A percentile compares a stretch with the other conserved stretches of the same genome.
phyloP scores from a whole-genome alignment of 495 filamentous ascomycete species.

The Glonium stellatum region DNA sequence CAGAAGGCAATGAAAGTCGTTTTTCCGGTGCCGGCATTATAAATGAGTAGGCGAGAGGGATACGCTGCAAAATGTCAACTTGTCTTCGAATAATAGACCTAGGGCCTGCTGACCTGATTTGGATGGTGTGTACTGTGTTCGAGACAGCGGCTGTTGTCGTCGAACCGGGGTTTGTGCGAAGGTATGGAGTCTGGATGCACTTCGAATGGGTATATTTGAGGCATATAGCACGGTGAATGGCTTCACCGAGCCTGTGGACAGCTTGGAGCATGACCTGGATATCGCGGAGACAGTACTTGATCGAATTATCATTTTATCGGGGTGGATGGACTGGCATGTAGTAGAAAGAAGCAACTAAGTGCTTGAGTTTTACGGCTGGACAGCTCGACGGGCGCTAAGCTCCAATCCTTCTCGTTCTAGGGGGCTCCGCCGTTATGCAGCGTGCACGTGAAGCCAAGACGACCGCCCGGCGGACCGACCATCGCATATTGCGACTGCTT shows the following conservation, averaged over 20 bases:
- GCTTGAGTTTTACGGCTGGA: too few species aligned
- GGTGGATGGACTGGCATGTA: neutral
- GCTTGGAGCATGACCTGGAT: neutral
- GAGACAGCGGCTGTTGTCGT: neutral
- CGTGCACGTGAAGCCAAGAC: too few species aligned
- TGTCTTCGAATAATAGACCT: too few species aligned
- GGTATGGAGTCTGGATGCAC: neutral
- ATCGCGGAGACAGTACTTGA: neutral
- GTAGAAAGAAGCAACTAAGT: neutral
- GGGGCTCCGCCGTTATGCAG: too few species aligned
- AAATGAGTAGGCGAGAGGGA: constrained; percentile 61
- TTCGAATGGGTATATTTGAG: neutral
- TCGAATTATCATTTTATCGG: neutral
- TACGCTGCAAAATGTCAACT: constrained; percentile 22
- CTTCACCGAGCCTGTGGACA: neutral
- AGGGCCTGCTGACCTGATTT: neutral
- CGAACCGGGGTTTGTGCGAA: neutral
- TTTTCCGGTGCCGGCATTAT: constrained; percentile 61
- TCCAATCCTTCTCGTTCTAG: too few species aligned
- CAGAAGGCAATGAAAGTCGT: constrained; percentile 60
- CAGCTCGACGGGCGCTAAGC: too few species aligned
- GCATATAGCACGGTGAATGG: neutral
- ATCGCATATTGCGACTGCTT: neutral
- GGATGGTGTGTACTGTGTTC: neutral
- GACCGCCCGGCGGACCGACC: too few species aligned